Conservation (phyloP, 202 grass and related monocot genomes). For the Dendrocalamus latiflorus region DNA sequence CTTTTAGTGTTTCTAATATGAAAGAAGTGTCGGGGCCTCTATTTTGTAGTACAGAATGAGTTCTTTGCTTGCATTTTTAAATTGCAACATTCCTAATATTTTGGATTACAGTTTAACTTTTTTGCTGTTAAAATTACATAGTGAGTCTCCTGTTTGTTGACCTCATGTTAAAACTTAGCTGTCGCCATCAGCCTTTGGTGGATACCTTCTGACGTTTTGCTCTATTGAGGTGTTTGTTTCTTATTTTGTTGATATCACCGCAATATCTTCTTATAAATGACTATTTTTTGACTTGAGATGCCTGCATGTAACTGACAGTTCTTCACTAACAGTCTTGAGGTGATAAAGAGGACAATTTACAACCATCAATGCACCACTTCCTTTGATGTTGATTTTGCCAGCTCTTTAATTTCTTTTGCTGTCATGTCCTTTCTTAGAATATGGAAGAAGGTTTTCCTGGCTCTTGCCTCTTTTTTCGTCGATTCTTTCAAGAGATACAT, state of each 20-base stretch:
- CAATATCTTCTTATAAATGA: neutral
- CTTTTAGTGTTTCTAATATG: neutral
- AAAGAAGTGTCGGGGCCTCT: neutral
- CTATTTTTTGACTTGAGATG: neutral
- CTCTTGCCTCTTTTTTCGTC: neutral
- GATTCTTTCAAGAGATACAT: conserved; percentile 27
- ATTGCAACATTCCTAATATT: no score
- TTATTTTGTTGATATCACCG: neutral
- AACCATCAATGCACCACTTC: neutral
- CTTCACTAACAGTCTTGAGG: neutral
- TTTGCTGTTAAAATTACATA: neutral
- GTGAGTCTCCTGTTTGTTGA: neutral
- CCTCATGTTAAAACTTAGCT: neutral
- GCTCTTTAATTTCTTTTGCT: neutral
- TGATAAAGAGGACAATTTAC: conserved; percentile 9
- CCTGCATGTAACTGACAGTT: neutral
- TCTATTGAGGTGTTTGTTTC: neutral
- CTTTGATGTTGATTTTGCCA: neutral
- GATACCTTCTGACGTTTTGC: neutral
- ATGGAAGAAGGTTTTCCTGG: neutral
- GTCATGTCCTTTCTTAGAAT: neutral
- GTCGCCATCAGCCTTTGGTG: neutral
- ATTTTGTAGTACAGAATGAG: no score
- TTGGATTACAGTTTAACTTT: neutral
- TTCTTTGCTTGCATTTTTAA: no score